Conservation (phyloP, 352 stramenopile species). For the Phytopythium ostracodes region DNA sequence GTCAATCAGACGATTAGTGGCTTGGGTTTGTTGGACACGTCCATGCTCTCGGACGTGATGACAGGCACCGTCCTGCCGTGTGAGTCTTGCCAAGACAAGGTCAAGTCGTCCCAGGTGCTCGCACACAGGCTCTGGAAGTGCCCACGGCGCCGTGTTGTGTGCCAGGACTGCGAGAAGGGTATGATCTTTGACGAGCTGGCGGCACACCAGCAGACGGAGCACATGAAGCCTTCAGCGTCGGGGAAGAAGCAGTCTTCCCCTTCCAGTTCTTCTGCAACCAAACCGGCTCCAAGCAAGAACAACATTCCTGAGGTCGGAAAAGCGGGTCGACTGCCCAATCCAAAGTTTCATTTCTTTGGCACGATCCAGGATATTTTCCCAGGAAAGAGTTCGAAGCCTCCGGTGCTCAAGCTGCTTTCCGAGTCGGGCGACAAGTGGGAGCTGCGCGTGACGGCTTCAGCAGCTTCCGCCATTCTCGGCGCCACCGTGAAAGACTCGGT, state of each 20-base stretch:
- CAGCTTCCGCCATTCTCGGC: slow-evolving; percentile 4
- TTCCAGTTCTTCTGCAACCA: background rate
- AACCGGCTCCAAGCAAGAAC: background rate
- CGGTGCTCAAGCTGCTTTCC: slow-evolving; percentile 19
- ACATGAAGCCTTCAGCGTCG: slow-evolving; percentile 5
- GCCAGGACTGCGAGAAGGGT: slow-evolving; percentile 16
- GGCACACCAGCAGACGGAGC: slow-evolving; percentile 14
- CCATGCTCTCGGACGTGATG: slow-evolving; percentile 19
- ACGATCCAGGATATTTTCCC: slow-evolving; percentile 17
- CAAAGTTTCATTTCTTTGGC: slow-evolving; percentile 26
- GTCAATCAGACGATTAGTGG: slow-evolving; percentile 22
- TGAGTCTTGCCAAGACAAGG: slow-evolving; percentile 20
- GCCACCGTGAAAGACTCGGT: slow-evolving; percentile 17
- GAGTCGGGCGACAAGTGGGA: slow-evolving; percentile 19
- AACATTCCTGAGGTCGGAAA: slow-evolving; percentile 1
- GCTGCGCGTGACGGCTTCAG: slow-evolving; percentile 13
- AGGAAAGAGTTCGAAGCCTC: slow-evolving; percentile 17
- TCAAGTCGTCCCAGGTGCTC: slow-evolving; percentile 27
- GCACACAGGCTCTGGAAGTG: slow-evolving; percentile 28
- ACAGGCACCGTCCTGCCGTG: slow-evolving; percentile 19
- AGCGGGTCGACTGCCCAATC: slow-evolving; percentile 2
- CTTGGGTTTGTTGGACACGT: slow-evolving; percentile 22
- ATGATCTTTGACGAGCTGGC: slow-evolving; percentile 28
- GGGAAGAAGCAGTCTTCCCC: background rate
- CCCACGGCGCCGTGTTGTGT: slow-evolving; percentile 21